Conservation (phyloP, 441 rosid species). For the Melianthus villosus region DNA sequence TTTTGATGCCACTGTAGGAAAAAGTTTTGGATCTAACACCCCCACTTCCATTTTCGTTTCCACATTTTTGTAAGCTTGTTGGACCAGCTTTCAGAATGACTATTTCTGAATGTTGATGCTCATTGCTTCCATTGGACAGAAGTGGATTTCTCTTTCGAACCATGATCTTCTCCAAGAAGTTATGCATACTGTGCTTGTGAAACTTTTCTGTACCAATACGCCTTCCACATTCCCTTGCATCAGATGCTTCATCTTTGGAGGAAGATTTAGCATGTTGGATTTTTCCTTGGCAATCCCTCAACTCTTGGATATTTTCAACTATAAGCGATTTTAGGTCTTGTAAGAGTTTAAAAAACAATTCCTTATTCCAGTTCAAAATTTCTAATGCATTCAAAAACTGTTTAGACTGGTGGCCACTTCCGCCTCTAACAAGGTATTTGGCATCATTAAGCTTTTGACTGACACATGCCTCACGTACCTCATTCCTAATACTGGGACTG, state of each 20-base stretch:
- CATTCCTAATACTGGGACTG: constrained; percentile 17
- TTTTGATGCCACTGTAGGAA: constrained; percentile 36
- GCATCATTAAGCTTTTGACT: constrained; percentile 30
- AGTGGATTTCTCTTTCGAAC: constrained; percentile 2
- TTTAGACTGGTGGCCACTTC: constrained; percentile 23
- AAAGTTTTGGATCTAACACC: constrained; percentile 23
- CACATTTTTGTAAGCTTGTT: constrained; percentile 18
- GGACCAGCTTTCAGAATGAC: constrained; percentile 38
- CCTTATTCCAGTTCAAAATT: constrained; percentile 52
- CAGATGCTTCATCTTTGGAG: constrained; percentile 6
- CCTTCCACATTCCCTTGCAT: constrained; percentile 7
- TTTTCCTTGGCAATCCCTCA: constrained; percentile 23
- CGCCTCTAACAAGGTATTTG: constrained; percentile 10
- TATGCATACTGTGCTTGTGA: neutral
- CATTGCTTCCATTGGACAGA: constrained; percentile 8
- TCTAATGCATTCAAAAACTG: constrained; percentile 57
- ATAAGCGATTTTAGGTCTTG: constrained; percentile 58
- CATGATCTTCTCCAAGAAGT: neutral
- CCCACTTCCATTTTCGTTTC: constrained; percentile 10
- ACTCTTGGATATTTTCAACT: constrained; percentile 34
- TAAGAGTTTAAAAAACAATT: constrained; percentile 43
- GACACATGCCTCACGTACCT: constrained; percentile 45
- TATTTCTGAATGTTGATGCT: constrained; percentile 15
- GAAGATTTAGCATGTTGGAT: constrained; percentile 6
- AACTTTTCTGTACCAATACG: neutral